Base-by-base conservation (phyloP, 129 eudicot genomes). In the Deinandra increscens region DNA sequence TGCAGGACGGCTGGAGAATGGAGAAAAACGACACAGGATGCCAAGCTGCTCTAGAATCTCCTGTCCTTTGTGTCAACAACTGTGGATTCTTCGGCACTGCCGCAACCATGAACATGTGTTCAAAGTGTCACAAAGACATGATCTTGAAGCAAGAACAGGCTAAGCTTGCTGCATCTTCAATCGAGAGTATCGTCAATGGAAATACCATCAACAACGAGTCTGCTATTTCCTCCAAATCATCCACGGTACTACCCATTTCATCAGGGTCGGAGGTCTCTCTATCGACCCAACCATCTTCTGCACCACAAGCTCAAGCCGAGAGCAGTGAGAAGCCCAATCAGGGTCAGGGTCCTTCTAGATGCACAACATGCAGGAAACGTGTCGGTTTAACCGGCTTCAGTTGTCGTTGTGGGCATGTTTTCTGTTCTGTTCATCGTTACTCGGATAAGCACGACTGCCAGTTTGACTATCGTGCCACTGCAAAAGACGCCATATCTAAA, bases 51-150 rank as follows among this genome's bases (percentile, higher is more conserved):
- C 95, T 82, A 39, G 85, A 84, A 59, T 85, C 84, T 38, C 90
- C 95, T 10, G 69, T 69, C 49, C 54, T 88, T 11, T 88, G 95
- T 33, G 68, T 76, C 22, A 88, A 88, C 78, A 85, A 82, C 78
- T 88, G 95, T 63, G 91, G 91, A 66, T 88, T 88, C 73, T 88
- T 85, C 17, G 95, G 95, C 50, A 85, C 84, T 38, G 80, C 90
- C 4, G 81, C 88, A 9, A 88, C 87, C 61, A 88, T 88, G 95
- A 88, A 88, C 65, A 85, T 88, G 95, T 85, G 95, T 74, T 88
- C 95, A 64, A 88, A 88, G 64, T 88, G 95, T 69, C 85, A 85
- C 91, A 88, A 82, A 46, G 88, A 80, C 75, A n/a, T 80, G 44
- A 60, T 85, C n/a, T 58, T 88, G 69, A 85, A 88, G 61, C 84